A percentile compares a stretch with the other conserved stretches of the same genome.
These are phyloP conservation scores for Rhodamnia argentea DNA, from an alignment of 345 rosid genomes.

Conservation along the genomic window DNA sequence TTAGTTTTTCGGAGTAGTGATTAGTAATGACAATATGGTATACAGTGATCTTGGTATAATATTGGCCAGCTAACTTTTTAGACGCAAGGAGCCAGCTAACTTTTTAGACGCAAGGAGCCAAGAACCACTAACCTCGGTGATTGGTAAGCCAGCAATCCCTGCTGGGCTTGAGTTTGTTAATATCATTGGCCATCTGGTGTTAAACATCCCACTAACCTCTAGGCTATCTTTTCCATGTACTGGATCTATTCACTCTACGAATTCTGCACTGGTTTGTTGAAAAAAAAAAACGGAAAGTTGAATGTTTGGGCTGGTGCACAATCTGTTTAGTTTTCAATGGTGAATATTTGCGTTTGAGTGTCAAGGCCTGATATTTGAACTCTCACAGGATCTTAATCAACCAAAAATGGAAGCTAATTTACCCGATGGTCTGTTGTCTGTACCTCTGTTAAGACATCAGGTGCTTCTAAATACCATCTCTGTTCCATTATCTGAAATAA, in stretches of 20 bases:
- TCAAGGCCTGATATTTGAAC: constrained; percentile 1
- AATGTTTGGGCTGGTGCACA: background rate
- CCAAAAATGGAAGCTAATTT: constrained; percentile 58
- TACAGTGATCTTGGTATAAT: background rate
- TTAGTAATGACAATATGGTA: background rate
- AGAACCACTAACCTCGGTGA: background rate
- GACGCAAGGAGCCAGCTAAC: background rate
- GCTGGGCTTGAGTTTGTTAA: background rate
- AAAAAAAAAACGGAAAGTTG: background rate
- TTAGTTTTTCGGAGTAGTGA: background rate
- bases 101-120: background rate
- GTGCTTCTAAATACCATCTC: constrained; percentile 22
- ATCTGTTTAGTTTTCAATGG: background rate
- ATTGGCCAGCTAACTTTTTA: background rate
- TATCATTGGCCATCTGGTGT: background rate
- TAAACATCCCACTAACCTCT: background rate
- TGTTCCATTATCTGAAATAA: background rate
- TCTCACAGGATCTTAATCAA: constrained; percentile 69
- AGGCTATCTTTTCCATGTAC: background rate
- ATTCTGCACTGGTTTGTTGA: background rate
- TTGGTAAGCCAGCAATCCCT: background rate
- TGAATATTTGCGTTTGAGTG: background rate
- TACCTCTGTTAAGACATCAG: constrained; percentile 90
- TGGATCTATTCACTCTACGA: background rate
- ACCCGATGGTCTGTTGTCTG: constrained; percentile 80